phyloP scores from a whole-genome alignment of 345 rosid genomes.

The Euclidium syriacum region DNA sequence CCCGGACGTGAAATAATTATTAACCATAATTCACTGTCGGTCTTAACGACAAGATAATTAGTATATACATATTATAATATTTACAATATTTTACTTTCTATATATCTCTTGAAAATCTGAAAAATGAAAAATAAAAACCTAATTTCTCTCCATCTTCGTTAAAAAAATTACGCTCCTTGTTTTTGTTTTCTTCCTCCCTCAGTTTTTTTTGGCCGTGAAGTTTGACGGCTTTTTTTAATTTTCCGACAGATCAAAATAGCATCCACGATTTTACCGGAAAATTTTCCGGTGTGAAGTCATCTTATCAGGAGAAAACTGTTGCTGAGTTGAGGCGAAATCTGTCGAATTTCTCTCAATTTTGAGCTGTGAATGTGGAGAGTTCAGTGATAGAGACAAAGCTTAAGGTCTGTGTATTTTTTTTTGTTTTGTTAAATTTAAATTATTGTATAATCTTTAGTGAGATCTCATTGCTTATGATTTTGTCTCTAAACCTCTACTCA shows the following conservation, averaged over 20 bases:
- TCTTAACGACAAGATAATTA: slow-evolving; percentile 43
- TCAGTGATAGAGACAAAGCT: not conserved
- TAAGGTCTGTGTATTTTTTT: slow-evolving; percentile 42
- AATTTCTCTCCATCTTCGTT: not conserved
- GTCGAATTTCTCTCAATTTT: not conserved
- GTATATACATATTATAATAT: not conserved
- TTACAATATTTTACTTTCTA: not conserved
- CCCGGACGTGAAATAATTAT: slow-evolving; percentile 67
- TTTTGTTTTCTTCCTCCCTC: not conserved
- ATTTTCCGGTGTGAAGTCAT: not conserved
- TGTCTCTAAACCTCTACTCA: no score
- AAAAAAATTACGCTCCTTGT: no score
- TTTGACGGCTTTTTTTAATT: not conserved
- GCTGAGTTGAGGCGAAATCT: no score
- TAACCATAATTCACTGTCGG: slow-evolving; percentile 54
- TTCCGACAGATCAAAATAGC: slow-evolving; percentile 13
- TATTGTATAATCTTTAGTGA: not conserved
- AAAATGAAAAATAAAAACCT: not conserved
- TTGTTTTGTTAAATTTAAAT: not conserved
- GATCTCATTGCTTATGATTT: not conserved
- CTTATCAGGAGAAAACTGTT: not conserved
- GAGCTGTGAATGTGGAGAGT: slow-evolving; percentile 31
- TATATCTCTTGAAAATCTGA: not conserved
- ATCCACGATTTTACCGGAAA: slow-evolving; percentile 7
- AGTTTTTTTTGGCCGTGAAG: not conserved